Base-by-base conservation (phyloP, 1,284 basidiomycete species). In the Xerocomus amazonicus region DNA sequence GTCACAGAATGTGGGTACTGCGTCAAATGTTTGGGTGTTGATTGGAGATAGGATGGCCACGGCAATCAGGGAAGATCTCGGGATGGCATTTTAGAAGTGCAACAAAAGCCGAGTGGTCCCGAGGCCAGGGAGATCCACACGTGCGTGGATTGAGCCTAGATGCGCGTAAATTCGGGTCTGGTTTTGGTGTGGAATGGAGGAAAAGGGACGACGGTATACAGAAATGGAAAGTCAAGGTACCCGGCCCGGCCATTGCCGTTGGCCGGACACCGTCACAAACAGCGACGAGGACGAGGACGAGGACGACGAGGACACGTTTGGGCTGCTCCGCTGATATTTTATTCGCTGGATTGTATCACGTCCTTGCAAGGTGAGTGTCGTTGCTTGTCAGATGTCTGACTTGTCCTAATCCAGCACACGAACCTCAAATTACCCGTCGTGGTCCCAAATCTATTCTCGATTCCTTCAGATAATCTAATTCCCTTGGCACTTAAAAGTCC, bases 371-470 rank as follows among this genome's bases (percentile, higher is more conserved):
- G 19, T 23, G 19, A 23, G 19, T 4, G 19, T 23, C 19, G 19
- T 23, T 4, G 19, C 19, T 23, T n/a, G 5, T 16, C 31, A n/a
- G 39, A 14, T 10, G 35, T 48, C 26, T 9, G 33, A 12, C 45
- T 32, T 61, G 53, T 63, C 63, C 61, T 52, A 62, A 62, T 62
- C 42, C 63, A 62, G 61, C 59, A 50, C 47, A 52, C 52, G 36
- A 26, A 16, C 52, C 45, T 50, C 49, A 63, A 63, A 62, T 63
- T 59, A 52, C 56, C 44, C 35, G 0, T 40, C 39, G 0, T 48
- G 19, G 19, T 52, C 51, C 61, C 61, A 62, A 54, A 63, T 63
- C 49, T 38, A 59, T 48, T 55, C 52, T 53, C 50, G 62, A 44
- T 58, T 62, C 47, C 4, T 32, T 12, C 46, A 56, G 60, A 62